phyloP scores from a whole-genome alignment of 2,329 filamentous ascomycete genomes.

The Calonectria montana region DNA sequence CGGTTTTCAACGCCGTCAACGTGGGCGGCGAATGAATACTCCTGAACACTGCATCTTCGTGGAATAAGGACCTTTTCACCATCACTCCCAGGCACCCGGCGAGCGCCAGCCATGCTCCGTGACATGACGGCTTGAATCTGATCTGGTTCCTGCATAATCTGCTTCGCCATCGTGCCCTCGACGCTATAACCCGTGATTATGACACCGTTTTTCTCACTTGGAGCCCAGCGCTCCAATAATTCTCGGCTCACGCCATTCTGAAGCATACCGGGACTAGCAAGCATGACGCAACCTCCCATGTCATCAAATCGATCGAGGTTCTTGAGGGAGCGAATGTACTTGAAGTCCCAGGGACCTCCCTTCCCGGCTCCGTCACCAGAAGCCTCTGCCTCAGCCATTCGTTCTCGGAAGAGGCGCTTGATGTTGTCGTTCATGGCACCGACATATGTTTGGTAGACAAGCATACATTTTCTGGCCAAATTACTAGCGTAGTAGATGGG shows the following conservation, averaged over 20 bases:
- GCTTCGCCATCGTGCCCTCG: constrained; percentile 97
- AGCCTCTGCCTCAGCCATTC: constrained; percentile 90
- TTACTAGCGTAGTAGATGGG: constrained; percentile 99
- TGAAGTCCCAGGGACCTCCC: constrained; percentile 96
- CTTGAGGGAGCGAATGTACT: constrained; percentile 90
- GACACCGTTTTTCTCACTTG: constrained; percentile 96
- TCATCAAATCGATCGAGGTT: constrained; percentile 96
- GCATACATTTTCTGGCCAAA: constrained; percentile 95
- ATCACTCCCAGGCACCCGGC: constrained; percentile 72
- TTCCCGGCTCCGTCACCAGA: constrained; percentile 79
- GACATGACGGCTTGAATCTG: constrained; percentile 96
- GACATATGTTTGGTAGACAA: constrained; percentile 98
- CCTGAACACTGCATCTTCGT: constrained; percentile 89
- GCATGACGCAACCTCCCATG: constrained; percentile 94
- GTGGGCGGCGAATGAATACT: constrained; percentile 95
- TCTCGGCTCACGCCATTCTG: constrained; percentile 96
- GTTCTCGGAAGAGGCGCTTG: constrained; percentile 91
- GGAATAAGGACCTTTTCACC: constrained; percentile 93
- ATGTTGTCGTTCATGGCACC: constrained; percentile 99
- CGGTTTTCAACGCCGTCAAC: constrained; percentile 96
- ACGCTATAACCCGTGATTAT: constrained; percentile 99
- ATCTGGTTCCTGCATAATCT: constrained; percentile 94
- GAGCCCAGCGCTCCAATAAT: constrained; percentile 93
- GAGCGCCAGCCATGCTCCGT: constrained; percentile 71
- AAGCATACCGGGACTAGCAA: constrained; percentile 97